These are phyloP conservation scores for Auriscalpium orientale DNA, from an alignment of 768 basidiomycete genomes.

Conservation along the genomic window DNA sequence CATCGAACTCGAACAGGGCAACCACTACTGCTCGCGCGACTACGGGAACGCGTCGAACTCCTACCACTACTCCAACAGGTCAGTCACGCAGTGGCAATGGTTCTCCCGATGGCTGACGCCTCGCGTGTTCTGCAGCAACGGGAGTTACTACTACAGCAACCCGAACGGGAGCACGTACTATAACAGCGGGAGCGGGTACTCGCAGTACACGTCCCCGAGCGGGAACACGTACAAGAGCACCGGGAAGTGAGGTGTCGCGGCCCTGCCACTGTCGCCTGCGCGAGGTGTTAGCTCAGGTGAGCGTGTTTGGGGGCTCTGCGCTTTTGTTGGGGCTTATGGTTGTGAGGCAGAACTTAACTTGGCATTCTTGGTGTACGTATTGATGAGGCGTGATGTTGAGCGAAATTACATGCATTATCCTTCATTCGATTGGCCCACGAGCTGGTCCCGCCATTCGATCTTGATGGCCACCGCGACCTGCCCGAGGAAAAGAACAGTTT, in stretches of 20 bases:
- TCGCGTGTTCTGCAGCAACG: background rate
- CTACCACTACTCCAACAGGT: slow-evolving; percentile 1
- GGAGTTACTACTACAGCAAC: background rate
- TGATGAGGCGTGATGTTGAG: too few relatives aligned
- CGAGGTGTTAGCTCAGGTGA: too few relatives aligned
- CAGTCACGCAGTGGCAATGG: background rate
- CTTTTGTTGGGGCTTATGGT: too few relatives aligned
- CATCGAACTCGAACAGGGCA: background rate
- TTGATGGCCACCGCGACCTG: too few relatives aligned
- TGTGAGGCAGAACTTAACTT: too few relatives aligned
- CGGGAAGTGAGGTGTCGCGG: background rate
- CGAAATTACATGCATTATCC: too few relatives aligned
- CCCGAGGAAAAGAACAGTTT: too few relatives aligned
- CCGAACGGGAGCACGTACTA: background rate
- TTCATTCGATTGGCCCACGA: too few relatives aligned
- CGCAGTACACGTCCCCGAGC: background rate
- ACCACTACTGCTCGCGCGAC: background rate
- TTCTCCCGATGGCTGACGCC: background rate
- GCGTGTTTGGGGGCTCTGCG: too few relatives aligned
- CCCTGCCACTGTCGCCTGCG: too few relatives aligned
- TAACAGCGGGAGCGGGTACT: background rate
- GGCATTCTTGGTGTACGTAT: too few relatives aligned
- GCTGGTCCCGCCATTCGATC: too few relatives aligned
- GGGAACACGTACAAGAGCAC: background rate
- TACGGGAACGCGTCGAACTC: background rate